Base-by-base conservation (phyloP, 1,284 basidiomycete genomes). In the Puccinia polysora region DNA sequence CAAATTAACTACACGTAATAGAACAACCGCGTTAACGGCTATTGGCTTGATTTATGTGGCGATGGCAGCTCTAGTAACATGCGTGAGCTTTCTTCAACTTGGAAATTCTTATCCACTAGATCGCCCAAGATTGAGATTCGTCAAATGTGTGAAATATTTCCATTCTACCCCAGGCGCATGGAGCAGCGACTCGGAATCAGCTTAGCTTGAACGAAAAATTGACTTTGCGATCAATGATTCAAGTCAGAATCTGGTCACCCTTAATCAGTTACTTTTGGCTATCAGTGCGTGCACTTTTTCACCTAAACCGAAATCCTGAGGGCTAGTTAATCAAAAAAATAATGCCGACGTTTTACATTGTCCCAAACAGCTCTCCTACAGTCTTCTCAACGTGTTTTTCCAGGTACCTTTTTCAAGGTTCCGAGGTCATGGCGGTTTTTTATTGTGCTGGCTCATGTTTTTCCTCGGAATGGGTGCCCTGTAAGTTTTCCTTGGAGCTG, bases 21-120 rank as follows among this genome's bases (percentile, higher is more conserved):
- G 65, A 23, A 56, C 55, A 10, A 53, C 53, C 34, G 65, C 65
- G 4, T 43, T 56, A 30, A 55, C 53, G 23, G 53, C 55, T 49
- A 55, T 69, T 30, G 65, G 65, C 4, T 49, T 69, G 32, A 69
- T 69, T 49, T 69, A 69, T 28, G 52, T 69, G 28, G 52, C 55
- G 36, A 58, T 69, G 58, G 55, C 43, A 34, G 53, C 65, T 50
- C 45, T 59, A 20, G 45, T 58, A 53, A 12, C 45, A 30, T 47
- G 52, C 23, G 65, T 69, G 12, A 69, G 65, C 18, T 25, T n/a
- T 18, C 55, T 32, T 10, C 20, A 14, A 14, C 15, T 59, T 30
- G 28, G 20, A 25, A 1, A 20, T 6, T 14, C 15, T 52, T 32
- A n/a, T 23, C 14, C 2, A 38, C 65, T 43, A 6, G 25, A 67